These are phyloP conservation scores for Diaporthe ampelina DNA, from an alignment of 2,329 filamentous ascomycete species.

Conservation along the genomic window DNA sequence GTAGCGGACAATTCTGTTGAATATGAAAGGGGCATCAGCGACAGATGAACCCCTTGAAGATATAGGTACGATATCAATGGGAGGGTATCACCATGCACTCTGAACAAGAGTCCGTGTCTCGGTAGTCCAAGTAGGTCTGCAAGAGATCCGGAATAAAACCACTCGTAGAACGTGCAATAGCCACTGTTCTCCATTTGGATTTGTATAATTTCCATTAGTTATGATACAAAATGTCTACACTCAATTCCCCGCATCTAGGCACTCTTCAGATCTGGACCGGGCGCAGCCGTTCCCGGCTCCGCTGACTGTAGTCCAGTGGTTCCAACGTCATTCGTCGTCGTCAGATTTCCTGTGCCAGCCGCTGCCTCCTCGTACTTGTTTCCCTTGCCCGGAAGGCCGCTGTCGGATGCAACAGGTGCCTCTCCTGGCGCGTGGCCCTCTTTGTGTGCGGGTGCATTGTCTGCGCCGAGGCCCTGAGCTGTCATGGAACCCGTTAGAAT, in stretches of 20 bases:
- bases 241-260: neutral
- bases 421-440: constrained; percentile 33
- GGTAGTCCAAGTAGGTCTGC: too few species aligned
- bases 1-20: too few species aligned
- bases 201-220: neutral
- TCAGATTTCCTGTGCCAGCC: constrained; percentile 14
- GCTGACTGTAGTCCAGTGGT: constrained; percentile 22
- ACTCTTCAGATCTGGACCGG: constrained; percentile 25
- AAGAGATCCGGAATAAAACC: too few species aligned
- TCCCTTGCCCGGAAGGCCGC: constrained; percentile 30
- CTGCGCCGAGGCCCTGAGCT: constrained; percentile 39
- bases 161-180: too few species aligned
- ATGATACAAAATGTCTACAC: too few species aligned
- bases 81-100: too few species aligned
- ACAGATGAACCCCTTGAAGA: too few species aligned
- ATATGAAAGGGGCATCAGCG: too few species aligned
- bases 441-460: constrained; percentile 34
- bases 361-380: constrained; percentile 26
- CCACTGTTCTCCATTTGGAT: too few species aligned
- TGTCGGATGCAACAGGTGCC: constrained; percentile 40
- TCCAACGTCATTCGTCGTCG: constrained; percentile 30
- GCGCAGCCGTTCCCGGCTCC: constrained; percentile 31
- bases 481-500: neutral
- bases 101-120: too few species aligned
- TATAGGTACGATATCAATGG: too few species aligned